Evolutionary conservation across 1,139 yeast species (phyloP).

Genomic region (Nakaseomyces delphensis): DNA sequence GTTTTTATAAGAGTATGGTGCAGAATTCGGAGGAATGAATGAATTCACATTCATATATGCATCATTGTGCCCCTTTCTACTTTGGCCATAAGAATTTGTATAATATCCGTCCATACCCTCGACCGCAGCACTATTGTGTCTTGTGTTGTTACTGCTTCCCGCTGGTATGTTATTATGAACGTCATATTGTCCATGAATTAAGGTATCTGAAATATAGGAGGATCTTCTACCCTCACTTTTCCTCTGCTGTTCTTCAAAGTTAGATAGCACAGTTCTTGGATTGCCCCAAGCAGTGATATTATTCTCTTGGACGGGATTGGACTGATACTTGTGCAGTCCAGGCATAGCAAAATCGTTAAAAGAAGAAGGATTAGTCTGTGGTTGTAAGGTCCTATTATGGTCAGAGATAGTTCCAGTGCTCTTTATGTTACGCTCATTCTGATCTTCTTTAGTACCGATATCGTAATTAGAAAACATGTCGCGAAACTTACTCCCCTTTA

Average conservation of each 20-base stretch:
- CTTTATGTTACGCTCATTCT: neutral
- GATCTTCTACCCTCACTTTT: slow-evolving; percentile 20
- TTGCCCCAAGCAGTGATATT: neutral
- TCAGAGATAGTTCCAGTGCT: neutral
- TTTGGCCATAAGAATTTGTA: neutral
- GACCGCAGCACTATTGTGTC: slow-evolving; percentile 2
- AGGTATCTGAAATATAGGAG: slow-evolving; percentile 29
- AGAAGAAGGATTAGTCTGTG: neutral
- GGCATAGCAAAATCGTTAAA: slow-evolving; percentile 3
- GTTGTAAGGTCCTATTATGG: no score
- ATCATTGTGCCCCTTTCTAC: neutral
- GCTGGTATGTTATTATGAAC: neutral
- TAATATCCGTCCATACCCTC: slow-evolving; percentile 1
- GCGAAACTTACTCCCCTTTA: neutral
- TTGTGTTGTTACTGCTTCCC: neutral
- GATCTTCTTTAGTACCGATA: neutral
- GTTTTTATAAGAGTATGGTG: slow-evolving; percentile 1
- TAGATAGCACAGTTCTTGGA: neutral
- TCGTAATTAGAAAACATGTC: slow-evolving; percentile 5
- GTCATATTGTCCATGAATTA: slow-evolving; percentile 20
- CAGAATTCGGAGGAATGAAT: neutral
- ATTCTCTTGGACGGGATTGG: slow-evolving; percentile 3
- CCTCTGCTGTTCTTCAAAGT: slow-evolving; percentile 2
- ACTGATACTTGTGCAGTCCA: slow-evolving; percentile 3
- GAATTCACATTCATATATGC: neutral